Evolutionary conservation across 139 green algal genomes (phyloP), one percentile per base, ranked within the genome.

Genomic region (Chlorokybus atmophyticus): DNA sequence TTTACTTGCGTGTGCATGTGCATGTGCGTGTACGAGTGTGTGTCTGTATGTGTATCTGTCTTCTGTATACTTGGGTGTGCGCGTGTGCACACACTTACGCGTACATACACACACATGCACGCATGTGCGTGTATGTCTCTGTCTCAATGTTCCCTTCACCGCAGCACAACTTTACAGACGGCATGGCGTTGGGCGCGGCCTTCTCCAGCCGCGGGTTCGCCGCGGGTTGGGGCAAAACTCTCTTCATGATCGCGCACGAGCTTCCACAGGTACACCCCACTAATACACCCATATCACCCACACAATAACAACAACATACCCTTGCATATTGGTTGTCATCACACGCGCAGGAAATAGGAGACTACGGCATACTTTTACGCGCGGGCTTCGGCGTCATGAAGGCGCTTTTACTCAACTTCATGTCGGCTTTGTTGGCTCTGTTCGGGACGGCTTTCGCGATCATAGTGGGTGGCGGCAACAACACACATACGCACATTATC

Each of bases 121-220:
- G 10, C 35, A 10, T 44, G 10, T 44, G 35, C 35, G 35, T 10
- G 10, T 44, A 10, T 14, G 10, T 10, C 14, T 14, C 35, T 44
- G 10, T 10, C 35, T 14, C 35, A 21, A 10, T 44, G 35, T 14
- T n/a, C n/a, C n/a, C 39, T n/a, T 47, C 39, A 47, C 19, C 19
- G 52, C 44, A 64, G 58, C 68, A 76, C 54, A 76, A 76, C 39
- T 73, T 76, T 38, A 76, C 68, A 4, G 68, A 76, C 53, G 68
- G 68, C 31, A 66, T 73, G 52, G 47, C 55, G 31, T 32, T 76
- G 2, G 68, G 57, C 2, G 51, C 57, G 8, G 56, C 68, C 4
- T 76, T 68, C 31, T n/a, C 62, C 17, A 17, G 30, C 25, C 42
- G 60, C 19, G 68, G 68, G 7, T 24, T 4, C 2, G 8, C 35